Evolutionary conservation across 805 yeast genomes (phyloP).

Genomic region (Cyberlindnera lachancei): DNA sequence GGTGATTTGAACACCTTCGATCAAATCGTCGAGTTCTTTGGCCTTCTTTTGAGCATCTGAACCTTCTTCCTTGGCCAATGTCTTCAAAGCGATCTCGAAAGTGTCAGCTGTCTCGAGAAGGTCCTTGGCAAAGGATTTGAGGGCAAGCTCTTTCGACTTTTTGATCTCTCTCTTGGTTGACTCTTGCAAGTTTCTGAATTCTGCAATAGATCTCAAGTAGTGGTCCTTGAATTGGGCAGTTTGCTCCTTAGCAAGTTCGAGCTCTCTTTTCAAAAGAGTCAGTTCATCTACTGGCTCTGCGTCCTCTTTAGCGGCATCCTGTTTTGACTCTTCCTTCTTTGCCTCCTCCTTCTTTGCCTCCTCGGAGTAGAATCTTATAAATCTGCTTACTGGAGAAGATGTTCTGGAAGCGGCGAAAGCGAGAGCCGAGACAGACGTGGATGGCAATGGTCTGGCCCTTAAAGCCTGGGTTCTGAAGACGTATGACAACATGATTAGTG

Average conservation of each 20-base stretch:
- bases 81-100: slow-evolving; percentile 23
- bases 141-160: slow-evolving; percentile 23
- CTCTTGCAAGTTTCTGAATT: slow-evolving; percentile 24
- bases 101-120: slow-evolving; percentile 23
- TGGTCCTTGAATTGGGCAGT: slow-evolving; percentile 21
- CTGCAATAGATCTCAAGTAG: slow-evolving; percentile 23
- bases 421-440: slow-evolving; percentile 2
- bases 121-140: slow-evolving; percentile 24
- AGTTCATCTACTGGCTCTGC: slow-evolving; percentile 20
- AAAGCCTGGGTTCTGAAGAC: slow-evolving; percentile 8
- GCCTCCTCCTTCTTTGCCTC: slow-evolving; percentile 20
- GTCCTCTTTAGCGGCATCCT: slow-evolving; percentile 2
- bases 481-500: slow-evolving; percentile 15
- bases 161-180: slow-evolving; percentile 24
- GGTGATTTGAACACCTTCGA: slow-evolving; percentile 46
- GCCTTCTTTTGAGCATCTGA: slow-evolving; percentile 22
- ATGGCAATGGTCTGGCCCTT: slow-evolving; percentile 6
- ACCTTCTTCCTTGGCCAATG: slow-evolving; percentile 18
- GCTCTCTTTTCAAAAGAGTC: slow-evolving; percentile 12
- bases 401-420: slow-evolving; percentile 5
- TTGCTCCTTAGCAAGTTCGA: slow-evolving; percentile 20
- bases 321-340: slow-evolving; percentile 7
- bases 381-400: slow-evolving; percentile 2
- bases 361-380: slow-evolving; percentile 22
- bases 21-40: slow-evolving; percentile 38